Base-by-base conservation (phyloP, 1,139 yeast species). In the Geotrichum bryndzae region DNA sequence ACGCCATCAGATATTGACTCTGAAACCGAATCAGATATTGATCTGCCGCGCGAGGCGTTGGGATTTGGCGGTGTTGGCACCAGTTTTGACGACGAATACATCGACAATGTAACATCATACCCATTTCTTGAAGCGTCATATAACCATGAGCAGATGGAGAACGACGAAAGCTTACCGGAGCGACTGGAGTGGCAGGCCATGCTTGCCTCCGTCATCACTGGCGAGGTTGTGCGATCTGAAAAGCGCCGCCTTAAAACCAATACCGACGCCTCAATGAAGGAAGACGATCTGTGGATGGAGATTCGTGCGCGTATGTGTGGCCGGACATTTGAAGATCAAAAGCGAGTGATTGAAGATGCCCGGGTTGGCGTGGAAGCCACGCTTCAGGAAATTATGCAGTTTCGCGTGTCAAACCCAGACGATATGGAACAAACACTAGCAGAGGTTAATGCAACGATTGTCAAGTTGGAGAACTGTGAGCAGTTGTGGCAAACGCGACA, bases 131-230 rank as follows among this genome's bases (percentile, higher is more conserved):
- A 61, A 56, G 61, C 59, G 10, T 55, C 58, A 10, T 55, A 55
- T 46, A 55, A 55, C 15, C 58, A 55, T 25, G 58, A 55, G 46
- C 53, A 48, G 15, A 55, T 50, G 63, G 58, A 61, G 33, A 52
- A 57, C 56, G 56, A 55, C 27, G 88, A 89, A 1, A 81, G 82
- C 25, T 85, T 90, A 25, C 73, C 85, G 38, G 97, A 91, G 72
- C 79, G 98, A 57, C 79, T 92, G 41, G 97, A 91, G 75, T 94
- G 99, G 99, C 97, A 92, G 73, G 84, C 95, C 0, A 90, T 94
- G 97, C 79, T 94, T 55, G 82, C 90, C 2, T 83, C 94, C 2
- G 98, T 94, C 2, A 80, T 94, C 51, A 92, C 96, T 2, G 98
- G 99, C 66, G 98, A 94, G 72, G 96, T 94, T 57, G 91, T 94